Base-by-base conservation (phyloP, 2,329 filamentous ascomycete species). In the Colletotrichum sp. region DNA sequence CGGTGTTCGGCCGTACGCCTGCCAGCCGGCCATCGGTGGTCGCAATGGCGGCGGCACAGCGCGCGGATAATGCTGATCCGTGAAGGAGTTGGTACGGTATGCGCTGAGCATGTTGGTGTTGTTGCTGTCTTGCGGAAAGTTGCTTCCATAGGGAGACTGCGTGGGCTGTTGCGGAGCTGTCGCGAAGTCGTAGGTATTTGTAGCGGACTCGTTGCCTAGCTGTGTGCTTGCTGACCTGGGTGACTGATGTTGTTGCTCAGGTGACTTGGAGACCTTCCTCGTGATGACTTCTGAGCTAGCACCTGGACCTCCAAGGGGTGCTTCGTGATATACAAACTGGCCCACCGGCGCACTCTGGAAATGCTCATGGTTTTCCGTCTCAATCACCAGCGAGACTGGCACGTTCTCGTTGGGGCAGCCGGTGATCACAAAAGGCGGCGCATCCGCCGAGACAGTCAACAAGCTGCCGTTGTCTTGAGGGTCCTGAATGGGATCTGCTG, bases 391-490 rank as follows among this genome's bases (percentile, higher is more conserved):
- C 82, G 88, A 88, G 83, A 92, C 81, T 49, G 90, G 89, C 84
- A 92, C 90, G 84, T 83, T 90, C 83, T 85, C 85, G 66, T 83
- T 85, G 59, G 83, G 81, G 79, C 87, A 89, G 81, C 87, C 85
- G 81, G 90, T 92, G 84, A 87, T 86, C 81, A 89, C 79, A 55
- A 87, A 85, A 78, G 89, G 89, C 63, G 96, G 96, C 36, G 93
- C 94, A 72, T 95, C 92, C 55, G 92, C 92, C 62, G 91, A 92
- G 79, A 98, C 89, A 34, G 90, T 90, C 84, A 97, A 98, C 77
- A 93, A 90, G 24, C 91, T 90, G 79, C 90, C 86, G 70, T 83
- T 85, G 77, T 92, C 90, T 85, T 88, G 91, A 79, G 85, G 89
- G 82, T 87, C 86, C 82, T 93, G 93, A 62, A 91, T 89, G 28